These are phyloP conservation scores for Pholiota microspora DNA, from an alignment of 768 basidiomycete genomes.

Conservation along the genomic window DNA sequence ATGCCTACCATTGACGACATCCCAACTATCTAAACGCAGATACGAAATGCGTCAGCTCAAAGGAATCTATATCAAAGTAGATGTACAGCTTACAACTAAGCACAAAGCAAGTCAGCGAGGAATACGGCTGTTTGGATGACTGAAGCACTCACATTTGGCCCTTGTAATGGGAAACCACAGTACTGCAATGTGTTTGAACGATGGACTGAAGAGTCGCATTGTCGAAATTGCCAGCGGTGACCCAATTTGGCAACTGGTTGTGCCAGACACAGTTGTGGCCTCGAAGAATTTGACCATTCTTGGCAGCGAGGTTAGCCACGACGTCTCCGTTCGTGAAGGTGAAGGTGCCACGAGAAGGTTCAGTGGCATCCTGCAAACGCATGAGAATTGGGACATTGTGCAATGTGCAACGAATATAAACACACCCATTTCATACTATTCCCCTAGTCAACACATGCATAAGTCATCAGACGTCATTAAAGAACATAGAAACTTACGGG, in stretches of 20 bases:
- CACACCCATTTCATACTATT: conserved; percentile 59
- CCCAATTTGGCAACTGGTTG: conserved; percentile 52
- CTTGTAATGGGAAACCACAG: conserved; percentile 50
- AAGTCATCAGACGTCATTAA: neutral
- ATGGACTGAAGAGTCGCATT: conserved; percentile 40
- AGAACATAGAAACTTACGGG: conserved; percentile 25
- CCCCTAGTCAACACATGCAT: conserved; percentile 22
- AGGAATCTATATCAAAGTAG: neutral
- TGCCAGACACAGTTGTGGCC: conserved; percentile 51
- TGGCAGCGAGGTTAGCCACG: conserved; percentile 41
- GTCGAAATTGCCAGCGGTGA: conserved; percentile 40
- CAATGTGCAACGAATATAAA: neutral
- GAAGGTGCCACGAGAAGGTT: conserved; percentile 45
- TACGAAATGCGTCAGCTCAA: neutral
- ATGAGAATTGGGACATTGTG: neutral
- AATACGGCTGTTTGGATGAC: neutral
- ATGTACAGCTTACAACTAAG: conserved; percentile 16
- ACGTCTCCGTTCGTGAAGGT: conserved; percentile 44
- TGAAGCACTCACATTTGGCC: conserved; percentile 41
- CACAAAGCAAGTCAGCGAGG: neutral
- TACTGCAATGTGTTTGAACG: conserved; percentile 46
- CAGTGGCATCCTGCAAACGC: conserved; percentile 44
- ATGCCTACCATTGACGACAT: conserved; percentile 46
- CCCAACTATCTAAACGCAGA: conserved; percentile 38
- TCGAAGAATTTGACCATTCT: conserved; percentile 45